Evolutionary conservation across 345 rosid genomes (phyloP).

Genomic region (Bruguiera sexangula): DNA sequence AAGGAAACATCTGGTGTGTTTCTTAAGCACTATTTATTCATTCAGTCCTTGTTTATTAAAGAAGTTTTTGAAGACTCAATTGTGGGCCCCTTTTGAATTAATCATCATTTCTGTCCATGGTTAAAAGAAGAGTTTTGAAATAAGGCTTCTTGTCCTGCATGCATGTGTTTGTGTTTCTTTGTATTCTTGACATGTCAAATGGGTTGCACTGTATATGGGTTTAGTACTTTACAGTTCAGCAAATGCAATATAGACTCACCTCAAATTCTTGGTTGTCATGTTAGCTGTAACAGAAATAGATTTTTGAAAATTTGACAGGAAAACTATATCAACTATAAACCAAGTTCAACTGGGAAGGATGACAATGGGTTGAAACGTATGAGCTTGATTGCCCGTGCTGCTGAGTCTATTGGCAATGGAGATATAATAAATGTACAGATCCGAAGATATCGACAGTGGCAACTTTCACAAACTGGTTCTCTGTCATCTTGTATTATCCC

Average conservation of each 20-base stretch:
- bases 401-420: constrained; percentile 89
- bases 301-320: constrained; percentile 50
- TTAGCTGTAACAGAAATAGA: not conserved
- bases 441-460: constrained; percentile 95
- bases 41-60: too few species aligned
- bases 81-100: too few species aligned
- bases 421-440: constrained; percentile 92
- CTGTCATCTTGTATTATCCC: constrained; percentile 84
- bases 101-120: too few species aligned
- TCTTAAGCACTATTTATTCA: too few species aligned
- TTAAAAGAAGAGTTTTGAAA: too few species aligned
- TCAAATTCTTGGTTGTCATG: constrained; percentile 4
- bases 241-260: not conserved
- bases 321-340: constrained; percentile 89
- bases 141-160: too few species aligned
- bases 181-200: not conserved
- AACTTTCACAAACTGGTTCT: constrained; percentile 72
- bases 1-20: too few species aligned
- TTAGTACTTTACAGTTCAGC: not conserved
- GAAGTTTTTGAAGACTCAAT: too few species aligned
- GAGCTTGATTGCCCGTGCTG: constrained; percentile 79
- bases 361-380: constrained; percentile 66
- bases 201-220: not conserved
- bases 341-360: constrained; percentile 63
- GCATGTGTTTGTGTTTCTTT: not conserved